These are phyloP conservation scores for Citrus inodora DNA, from an alignment of 345 rosid genomes.

Conservation along the genomic window DNA sequence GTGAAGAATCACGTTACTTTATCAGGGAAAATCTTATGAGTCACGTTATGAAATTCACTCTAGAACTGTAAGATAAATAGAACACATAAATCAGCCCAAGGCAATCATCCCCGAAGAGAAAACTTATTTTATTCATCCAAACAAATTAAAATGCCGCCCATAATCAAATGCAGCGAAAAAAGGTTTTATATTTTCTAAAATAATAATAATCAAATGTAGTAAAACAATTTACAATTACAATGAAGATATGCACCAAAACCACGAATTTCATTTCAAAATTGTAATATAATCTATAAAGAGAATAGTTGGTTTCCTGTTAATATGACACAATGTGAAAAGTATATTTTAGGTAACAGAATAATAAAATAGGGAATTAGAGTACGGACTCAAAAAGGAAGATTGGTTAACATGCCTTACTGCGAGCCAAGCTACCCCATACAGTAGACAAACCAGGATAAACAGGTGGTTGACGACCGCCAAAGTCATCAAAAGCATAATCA, in stretches of 20 bases:
- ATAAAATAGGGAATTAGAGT: background rate
- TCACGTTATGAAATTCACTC: background rate
- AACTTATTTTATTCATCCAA: background rate
- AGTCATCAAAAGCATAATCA: constrained; percentile 97
- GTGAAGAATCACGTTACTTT: background rate
- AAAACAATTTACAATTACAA: background rate
- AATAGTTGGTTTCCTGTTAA: background rate
- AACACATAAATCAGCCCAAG: background rate
- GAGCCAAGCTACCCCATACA: constrained; percentile 99
- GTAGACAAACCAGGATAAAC: constrained; percentile 98
- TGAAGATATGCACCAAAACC: background rate
- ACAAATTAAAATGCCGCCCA: background rate
- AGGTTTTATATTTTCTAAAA: too few species aligned
- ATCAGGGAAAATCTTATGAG: background rate
- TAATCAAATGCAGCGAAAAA: background rate
- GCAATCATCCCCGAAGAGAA: background rate
- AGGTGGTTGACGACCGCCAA: constrained; percentile 97
- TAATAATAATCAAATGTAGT: too few species aligned
- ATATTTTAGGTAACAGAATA: background rate
- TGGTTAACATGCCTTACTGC: constrained; percentile 71
- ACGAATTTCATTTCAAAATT: background rate
- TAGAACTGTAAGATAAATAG: background rate
- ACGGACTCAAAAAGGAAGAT: background rate
- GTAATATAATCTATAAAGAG: background rate
- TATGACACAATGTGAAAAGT: background rate